Conservation (phyloP, 108 stramenopile species). For the Craspedostauros australis region DNA sequence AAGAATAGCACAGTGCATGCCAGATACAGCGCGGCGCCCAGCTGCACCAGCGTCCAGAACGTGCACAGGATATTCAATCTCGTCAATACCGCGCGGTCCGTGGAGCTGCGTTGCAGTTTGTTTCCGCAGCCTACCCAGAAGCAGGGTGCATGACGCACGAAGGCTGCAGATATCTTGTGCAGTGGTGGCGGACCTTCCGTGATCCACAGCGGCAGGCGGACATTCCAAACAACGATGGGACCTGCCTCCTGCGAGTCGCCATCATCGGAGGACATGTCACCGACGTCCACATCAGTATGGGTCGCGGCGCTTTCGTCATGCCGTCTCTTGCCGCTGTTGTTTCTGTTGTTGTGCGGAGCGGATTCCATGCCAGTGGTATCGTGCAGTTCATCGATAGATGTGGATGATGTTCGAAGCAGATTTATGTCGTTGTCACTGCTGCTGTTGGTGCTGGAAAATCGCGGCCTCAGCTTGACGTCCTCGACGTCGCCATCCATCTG, state of each 20-base stretch:
- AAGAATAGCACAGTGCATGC: conserved; percentile 11
- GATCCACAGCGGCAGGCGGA: background rate
- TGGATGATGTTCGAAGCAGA: no score
- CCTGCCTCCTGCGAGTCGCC: no score
- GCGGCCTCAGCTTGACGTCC: no score
- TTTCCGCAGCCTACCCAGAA: conserved; percentile 27
- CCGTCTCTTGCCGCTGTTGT: no score
- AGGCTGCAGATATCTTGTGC: conserved; percentile 3
- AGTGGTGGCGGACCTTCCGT: background rate
- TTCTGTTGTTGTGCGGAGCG: background rate
- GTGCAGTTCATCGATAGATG: background rate
- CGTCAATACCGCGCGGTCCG: conserved; percentile 57
- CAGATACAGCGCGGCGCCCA: conserved; percentile 34
- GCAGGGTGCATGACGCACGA: conserved; percentile 11
- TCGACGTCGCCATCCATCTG: no score
- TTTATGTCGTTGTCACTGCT: no score
- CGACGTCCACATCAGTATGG: no score
- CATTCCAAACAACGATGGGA: background rate
- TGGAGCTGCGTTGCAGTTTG: conserved; percentile 27
- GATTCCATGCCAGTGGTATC: background rate
- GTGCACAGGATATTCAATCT: conserved; percentile 59
- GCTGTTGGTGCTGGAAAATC: no score
- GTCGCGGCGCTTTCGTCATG: no score
- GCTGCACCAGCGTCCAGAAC: conserved; percentile 45
- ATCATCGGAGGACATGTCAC: no score